These are phyloP conservation scores for Davidsoniella eucalypti DNA, from an alignment of 2,329 filamentous ascomycete species.

Conservation along the genomic window DNA sequence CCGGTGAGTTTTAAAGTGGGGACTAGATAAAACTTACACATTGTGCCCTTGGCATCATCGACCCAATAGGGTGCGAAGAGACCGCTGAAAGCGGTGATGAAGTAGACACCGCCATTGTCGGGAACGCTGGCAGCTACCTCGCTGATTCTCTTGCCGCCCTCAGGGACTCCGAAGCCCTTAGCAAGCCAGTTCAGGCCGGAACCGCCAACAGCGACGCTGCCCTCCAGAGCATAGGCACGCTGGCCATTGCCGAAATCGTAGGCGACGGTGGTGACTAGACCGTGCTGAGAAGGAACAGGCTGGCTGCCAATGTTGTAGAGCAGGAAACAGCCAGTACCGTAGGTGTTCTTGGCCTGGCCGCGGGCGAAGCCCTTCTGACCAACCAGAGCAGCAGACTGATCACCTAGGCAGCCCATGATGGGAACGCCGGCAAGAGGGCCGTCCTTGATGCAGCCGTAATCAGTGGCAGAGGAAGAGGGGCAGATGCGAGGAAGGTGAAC, in stretches of 20 bases:
- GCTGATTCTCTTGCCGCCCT: no score
- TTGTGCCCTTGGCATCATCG: conserved; percentile 75
- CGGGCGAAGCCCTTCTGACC: conserved; percentile 72
- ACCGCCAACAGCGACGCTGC: conserved; percentile 68
- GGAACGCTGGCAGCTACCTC: conserved; percentile 35
- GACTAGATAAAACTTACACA: conserved; percentile 36
- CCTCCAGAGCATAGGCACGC: conserved; percentile 64
- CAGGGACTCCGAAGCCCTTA: conserved; percentile 36
- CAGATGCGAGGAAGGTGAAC: conserved; percentile 69
- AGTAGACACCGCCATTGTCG: conserved; percentile 69
- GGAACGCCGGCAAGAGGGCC: conserved; percentile 52
- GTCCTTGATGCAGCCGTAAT: conserved; percentile 49
- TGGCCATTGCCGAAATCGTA: conserved; percentile 54
- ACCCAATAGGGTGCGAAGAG: conserved; percentile 93
- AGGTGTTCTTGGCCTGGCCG: conserved; percentile 78
- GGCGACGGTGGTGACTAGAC: conserved; percentile 70
- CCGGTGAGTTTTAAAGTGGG: background rate
- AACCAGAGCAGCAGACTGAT: conserved; percentile 74
- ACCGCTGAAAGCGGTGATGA: conserved; percentile 83
- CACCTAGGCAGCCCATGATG: conserved; percentile 73
- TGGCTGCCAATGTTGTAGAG: conserved; percentile 76
- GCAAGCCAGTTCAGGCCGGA: conserved; percentile 61
- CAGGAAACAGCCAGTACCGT: conserved; percentile 78
- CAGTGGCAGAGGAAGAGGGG: conserved; percentile 56
- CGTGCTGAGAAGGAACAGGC: conserved; percentile 71